phyloP scores from a whole-genome alignment of 768 basidiomycete genomes.

The Lactifluus pinguis region DNA sequence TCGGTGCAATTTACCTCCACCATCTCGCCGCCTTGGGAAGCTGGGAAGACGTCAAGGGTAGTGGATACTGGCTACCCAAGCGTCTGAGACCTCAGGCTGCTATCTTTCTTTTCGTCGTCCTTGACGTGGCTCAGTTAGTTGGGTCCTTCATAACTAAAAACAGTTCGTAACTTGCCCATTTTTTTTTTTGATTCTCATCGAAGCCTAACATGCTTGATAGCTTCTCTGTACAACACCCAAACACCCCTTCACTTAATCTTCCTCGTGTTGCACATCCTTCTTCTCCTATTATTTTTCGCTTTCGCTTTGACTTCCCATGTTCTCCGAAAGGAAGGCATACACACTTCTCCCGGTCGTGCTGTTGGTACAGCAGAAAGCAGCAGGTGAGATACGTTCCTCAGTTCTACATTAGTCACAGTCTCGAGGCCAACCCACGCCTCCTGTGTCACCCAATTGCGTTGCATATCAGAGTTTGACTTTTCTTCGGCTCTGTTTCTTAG shows the following conservation, averaged over 20 bases:
- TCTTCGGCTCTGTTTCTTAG: constrained; percentile 61
- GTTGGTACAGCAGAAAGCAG: no score
- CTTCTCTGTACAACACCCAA: no score
- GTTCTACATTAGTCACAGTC: neutral
- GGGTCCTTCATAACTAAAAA: neutral
- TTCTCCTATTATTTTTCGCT: constrained; percentile 40
- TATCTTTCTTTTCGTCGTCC: constrained; percentile 31
- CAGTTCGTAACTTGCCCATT: constrained; percentile 14
- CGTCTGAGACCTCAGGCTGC: no score
- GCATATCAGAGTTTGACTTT: constrained; percentile 37
- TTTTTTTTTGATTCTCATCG: neutral
- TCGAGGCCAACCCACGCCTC: no score
- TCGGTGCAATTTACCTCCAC: constrained; percentile 60
- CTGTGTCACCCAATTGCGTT: no score
- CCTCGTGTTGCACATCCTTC: neutral
- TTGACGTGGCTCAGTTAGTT: constrained; percentile 37
- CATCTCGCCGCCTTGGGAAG: constrained; percentile 23
- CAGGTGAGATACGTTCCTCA: constrained; percentile 17
- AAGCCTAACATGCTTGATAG: constrained; percentile 1
- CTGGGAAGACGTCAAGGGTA: no score
- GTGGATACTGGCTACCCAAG: no score
- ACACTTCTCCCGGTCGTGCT: constrained; percentile 26
- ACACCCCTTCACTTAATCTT: no score
- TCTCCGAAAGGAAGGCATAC: constrained; percentile 39
- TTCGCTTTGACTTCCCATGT: constrained; percentile 52